These are phyloP conservation scores for Gaultheria prostrata DNA, from an alignment of 148 eudicot genomes.

Conservation along the genomic window DNA sequence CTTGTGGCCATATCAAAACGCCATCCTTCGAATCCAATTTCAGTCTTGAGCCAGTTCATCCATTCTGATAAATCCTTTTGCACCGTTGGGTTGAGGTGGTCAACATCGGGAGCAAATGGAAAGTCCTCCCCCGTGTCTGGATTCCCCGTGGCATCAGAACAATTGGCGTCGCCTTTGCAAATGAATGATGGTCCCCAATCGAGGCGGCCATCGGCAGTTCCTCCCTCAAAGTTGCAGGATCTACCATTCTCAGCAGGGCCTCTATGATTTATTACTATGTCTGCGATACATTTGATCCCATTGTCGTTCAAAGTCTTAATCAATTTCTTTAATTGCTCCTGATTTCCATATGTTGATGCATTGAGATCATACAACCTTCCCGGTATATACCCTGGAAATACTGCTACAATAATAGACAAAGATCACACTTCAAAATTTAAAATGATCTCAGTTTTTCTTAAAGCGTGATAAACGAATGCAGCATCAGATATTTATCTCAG, in stretches of 20 bases:
- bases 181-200: neutral
- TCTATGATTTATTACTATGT: neutral
- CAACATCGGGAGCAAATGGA: neutral
- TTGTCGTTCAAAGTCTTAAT: neutral
- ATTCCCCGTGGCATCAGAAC: neutral
- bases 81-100: neutral
- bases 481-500: no score
- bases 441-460: no score
- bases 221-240: neutral
- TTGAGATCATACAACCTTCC: neutral
- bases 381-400: neutral
- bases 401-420: no score
- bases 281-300: neutral
- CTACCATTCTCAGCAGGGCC: neutral
- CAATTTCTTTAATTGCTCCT: neutral
- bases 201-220: neutral
- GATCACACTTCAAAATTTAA: no score
- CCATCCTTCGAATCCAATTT: conserved; percentile 63
- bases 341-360: neutral
- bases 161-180: neutral
- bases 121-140: neutral
- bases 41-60: conserved; percentile 25
- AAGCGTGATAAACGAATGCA: no score
- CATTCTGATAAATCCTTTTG: neutral
- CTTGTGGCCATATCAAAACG: conserved; percentile 64